These are phyloP conservation scores for Starmerella kuoi DNA, from an alignment of 805 yeast species.

Conservation along the genomic window DNA sequence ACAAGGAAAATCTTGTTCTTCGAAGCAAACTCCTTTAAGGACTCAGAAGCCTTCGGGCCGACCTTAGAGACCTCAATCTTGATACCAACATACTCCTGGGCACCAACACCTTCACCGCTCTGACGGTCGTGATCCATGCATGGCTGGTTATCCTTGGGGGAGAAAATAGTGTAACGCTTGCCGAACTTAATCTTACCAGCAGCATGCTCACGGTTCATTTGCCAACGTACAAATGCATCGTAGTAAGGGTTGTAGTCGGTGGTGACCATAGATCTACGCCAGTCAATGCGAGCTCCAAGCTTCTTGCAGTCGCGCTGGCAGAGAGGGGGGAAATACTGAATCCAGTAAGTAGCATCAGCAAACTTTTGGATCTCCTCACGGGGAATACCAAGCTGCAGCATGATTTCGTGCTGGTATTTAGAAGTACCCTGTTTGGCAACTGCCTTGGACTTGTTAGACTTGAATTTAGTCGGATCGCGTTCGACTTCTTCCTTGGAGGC, in stretches of 20 bases:
- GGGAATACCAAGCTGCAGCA: constrained; percentile 85
- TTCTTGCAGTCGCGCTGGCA: constrained; percentile 66
- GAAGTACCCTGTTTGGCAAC: constrained; percentile 88
- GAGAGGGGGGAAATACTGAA: constrained; percentile 79
- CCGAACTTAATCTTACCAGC: constrained; percentile 91
- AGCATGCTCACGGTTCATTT: constrained; percentile 75
- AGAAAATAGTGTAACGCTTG: constrained; percentile 92
- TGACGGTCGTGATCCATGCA: constrained; percentile 99
- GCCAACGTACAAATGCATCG: constrained; percentile 94
- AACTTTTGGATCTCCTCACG: constrained; percentile 73
- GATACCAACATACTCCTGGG: constrained; percentile 91
- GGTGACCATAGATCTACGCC: constrained; percentile 94
- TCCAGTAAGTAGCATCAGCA: constrained; percentile 89
- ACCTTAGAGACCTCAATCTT: constrained; percentile 42
- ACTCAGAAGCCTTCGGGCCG: constrained; percentile 40
- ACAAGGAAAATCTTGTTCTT: constrained; percentile 66
- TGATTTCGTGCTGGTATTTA: constrained; percentile 89
- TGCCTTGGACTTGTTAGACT: constrained; percentile 86
- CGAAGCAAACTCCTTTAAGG: constrained; percentile 33
- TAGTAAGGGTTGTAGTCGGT: constrained; percentile 92
- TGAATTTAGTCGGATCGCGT: constrained; percentile 81
- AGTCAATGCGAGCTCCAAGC: constrained; percentile 90
- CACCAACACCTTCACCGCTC: constrained; percentile 92
- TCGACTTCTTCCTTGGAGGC: constrained; percentile 30
- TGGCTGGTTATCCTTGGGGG: constrained; percentile 97